Evolutionary conservation across 257 asterid genomes (phyloP).

Genomic region (Petrea volubilis): DNA sequence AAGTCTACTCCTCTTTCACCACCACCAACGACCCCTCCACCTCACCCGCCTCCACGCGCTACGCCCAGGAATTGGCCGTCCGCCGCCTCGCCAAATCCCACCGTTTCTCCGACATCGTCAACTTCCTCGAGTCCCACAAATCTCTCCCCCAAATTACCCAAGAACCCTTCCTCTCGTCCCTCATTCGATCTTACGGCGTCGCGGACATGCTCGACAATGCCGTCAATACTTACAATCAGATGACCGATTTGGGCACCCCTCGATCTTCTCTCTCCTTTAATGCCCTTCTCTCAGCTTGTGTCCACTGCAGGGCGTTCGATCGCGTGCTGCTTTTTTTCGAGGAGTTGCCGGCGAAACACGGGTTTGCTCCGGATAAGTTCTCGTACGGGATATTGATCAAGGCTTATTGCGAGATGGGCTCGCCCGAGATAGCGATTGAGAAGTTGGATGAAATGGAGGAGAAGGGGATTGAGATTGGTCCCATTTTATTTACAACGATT

Average conservation of each 20-base stretch:
- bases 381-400: constrained; percentile 69
- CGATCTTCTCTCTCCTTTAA: constrained; percentile 69
- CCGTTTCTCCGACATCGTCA: constrained; percentile 66
- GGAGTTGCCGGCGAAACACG: constrained; percentile 56
- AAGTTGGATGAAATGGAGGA: constrained; percentile 59
- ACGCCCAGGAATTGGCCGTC: constrained; percentile 69
- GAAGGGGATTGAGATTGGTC: constrained; percentile 48
- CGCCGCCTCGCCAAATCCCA: constrained; percentile 72
- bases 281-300: constrained; percentile 58
- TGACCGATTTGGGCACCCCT: constrained; percentile 74
- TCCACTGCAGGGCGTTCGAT: constrained; percentile 40
- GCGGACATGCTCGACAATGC: constrained; percentile 83
- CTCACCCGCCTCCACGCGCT: constrained; percentile 54
- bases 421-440: constrained; percentile 51
- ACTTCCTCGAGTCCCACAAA: constrained; percentile 77
- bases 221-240: constrained; percentile 48
- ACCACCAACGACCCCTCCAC: constrained; percentile 45
- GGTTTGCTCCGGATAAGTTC: constrained; percentile 55
- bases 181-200: constrained; percentile 76
- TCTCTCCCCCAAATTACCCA: constrained; percentile 55
- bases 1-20: constrained; percentile 65
- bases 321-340: constrained; percentile 55
- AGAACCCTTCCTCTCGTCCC: constrained; percentile 67
- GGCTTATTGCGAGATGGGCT: constrained; percentile 72
- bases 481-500: constrained; percentile 47